Conservation (phyloP, 768 basidiomycete genomes). For the Tephrocybe sp. region DNA sequence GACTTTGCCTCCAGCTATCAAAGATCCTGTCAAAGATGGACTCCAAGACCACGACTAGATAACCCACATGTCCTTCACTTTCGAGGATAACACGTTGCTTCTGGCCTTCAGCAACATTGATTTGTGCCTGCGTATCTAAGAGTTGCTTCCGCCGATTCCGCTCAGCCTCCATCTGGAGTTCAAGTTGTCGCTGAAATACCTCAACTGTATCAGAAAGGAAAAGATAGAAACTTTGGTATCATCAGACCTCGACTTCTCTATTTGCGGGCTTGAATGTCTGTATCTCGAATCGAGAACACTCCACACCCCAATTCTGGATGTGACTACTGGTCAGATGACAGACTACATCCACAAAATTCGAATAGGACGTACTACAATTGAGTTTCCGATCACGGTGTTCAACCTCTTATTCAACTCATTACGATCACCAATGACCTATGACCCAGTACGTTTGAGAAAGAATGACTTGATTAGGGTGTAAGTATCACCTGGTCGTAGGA, state of each 20-base stretch:
- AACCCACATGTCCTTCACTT: slow-evolving; percentile 47
- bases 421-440: slow-evolving; percentile 50
- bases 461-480: background rate
- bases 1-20: slow-evolving; percentile 44
- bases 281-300: slow-evolving; percentile 57
- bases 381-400: slow-evolving; percentile 46
- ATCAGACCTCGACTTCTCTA: slow-evolving; percentile 50
- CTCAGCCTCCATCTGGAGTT: slow-evolving; percentile 60
- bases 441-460: background rate
- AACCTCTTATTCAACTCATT: slow-evolving; percentile 49
- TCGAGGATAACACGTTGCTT: slow-evolving; percentile 56
- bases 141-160: slow-evolving; percentile 54
- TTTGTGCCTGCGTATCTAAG: slow-evolving; percentile 54
- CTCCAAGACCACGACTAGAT: background rate
- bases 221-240: background rate
- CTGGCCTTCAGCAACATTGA: slow-evolving; percentile 57
- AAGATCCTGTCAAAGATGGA: background rate
- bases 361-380: slow-evolving; percentile 37
- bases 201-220: background rate
- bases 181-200: slow-evolving; percentile 47
- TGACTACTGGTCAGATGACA: background rate
- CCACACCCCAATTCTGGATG: slow-evolving; percentile 50
- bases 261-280: slow-evolving; percentile 59
- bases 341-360: background rate
- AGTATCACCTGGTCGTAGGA: slow-evolving; percentile 41